A percentile compares a stretch with the other conserved stretches of the same genome.
These are phyloP conservation scores for Pseudogymnoascus sp. DNA, from an alignment of 2,329 filamentous ascomycete genomes.

Conservation along the genomic window DNA sequence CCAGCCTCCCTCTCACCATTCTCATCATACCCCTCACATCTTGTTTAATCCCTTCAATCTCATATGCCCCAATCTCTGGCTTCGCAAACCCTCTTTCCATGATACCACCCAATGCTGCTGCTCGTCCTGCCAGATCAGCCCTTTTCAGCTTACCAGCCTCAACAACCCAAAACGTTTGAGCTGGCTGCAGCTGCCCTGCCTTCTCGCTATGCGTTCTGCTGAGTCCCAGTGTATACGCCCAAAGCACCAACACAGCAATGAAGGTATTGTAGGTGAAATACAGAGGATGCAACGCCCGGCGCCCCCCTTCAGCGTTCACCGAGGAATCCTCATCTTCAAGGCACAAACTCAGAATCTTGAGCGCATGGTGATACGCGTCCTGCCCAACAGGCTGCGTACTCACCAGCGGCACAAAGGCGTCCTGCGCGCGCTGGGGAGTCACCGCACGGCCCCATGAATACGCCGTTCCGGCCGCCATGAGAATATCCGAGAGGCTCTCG, in stretches of 20 bases:
- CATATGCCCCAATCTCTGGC: not conserved
- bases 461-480: constrained; percentile 20
- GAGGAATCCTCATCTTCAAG: constrained; percentile 14
- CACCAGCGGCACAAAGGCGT: constrained; percentile 17
- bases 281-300: constrained; percentile 3
- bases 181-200: not conserved
- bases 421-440: constrained; percentile 19
- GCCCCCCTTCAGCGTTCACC: not conserved
- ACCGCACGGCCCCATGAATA: constrained; percentile 19
- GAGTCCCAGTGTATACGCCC: constrained; percentile 5
- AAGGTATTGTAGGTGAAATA: constrained; percentile 8
- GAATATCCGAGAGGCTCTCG: constrained; percentile 19
- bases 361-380: constrained; percentile 18
- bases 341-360: constrained; percentile 18
- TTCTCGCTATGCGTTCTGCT: not conserved
- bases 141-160: constrained; percentile 3
- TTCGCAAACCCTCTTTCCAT: constrained; percentile 6
- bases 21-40: constrained; percentile 5
- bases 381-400: constrained; percentile 17
- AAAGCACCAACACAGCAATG: constrained; percentile 4
- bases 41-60: not conserved
- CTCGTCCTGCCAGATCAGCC: not conserved
- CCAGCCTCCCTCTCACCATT: not conserved
- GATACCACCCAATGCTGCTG: not conserved
- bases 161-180: not conserved